phyloP scores from a whole-genome alignment of 495 filamentous ascomycete genomes.

The Poronia punctata region DNA sequence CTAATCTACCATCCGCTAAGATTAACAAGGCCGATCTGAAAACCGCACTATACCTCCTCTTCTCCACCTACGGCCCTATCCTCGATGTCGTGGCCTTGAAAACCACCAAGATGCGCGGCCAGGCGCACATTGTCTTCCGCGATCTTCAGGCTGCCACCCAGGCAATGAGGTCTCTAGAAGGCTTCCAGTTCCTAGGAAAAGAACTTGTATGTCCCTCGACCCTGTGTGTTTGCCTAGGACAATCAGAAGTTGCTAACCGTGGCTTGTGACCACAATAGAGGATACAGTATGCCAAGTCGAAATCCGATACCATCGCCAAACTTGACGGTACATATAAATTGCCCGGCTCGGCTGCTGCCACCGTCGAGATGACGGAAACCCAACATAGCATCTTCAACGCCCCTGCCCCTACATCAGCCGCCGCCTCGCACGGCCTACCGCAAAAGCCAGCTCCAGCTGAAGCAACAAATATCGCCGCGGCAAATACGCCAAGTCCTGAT shows the following conservation, averaged over 20 bases:
- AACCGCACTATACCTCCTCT: constrained; percentile 82
- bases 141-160: constrained; percentile 83
- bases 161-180: constrained; percentile 81
- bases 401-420: constrained; percentile 46
- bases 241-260: constrained; percentile 16
- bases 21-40: constrained; percentile 78
- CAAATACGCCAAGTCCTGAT: constrained; percentile 37
- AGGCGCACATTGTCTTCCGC: constrained; percentile 86
- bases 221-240: not conserved
- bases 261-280: constrained; percentile 55
- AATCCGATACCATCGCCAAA: constrained; percentile 78
- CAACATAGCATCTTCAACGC: constrained; percentile 78
- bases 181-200: constrained; percentile 79
- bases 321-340: constrained; percentile 81
- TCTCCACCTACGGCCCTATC: constrained; percentile 87
- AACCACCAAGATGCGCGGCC: constrained; percentile 84
- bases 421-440: constrained; percentile 31
- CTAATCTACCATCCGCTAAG: constrained; percentile 74
- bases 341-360: constrained; percentile 47
- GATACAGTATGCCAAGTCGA: constrained; percentile 75
- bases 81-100: constrained; percentile 90
- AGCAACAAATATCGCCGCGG: constrained; percentile 32
- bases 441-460: constrained; percentile 31
- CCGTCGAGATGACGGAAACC: constrained; percentile 61
- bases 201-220: constrained; percentile 59